Base-by-base conservation (phyloP, 345 rosid genomes). In the Lenwebbia sp. region DNA sequence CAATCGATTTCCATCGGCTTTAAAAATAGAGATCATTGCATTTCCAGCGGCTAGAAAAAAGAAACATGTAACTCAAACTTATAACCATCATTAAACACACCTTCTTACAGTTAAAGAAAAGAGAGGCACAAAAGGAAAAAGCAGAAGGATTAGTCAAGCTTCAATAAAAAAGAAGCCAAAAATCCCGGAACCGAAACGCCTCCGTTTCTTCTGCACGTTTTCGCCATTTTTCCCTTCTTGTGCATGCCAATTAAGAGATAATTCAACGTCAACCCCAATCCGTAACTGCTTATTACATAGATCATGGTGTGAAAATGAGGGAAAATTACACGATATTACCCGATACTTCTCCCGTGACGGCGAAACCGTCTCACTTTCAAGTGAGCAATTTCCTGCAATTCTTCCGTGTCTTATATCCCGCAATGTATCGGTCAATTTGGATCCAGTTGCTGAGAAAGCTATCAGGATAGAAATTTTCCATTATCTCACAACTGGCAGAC, bases 101-200 rank as follows among this genome's bases (percentile, higher is more conserved):
- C 40, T 62, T 28, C 40, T 62, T 62, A 14, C 40, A 14, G 74
- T 62, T 3, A 28, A 28, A 62, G 41, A 4, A 30, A 14, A 52
- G 19, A 51, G 17, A 13, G 53, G 5, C 15, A 14, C 14, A 51
- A 13, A 13, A 10, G 13, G 15, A 14, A 51, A 28, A 30, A 28
- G 75, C 75, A 62, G 75, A 28, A 28, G 75, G 41, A 30, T 62
- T 7, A 19, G 22, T 28, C 40, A 60, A 60, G 7, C 22, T 60
- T 28, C 40, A 28, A 60, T 60, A 1, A 6, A 60, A 13, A 60
- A 28, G 74, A 6, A 60, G 74, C 28, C 19, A 60, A 28, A 28
- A 60, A 28, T 60, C n/a, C 21, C 74, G 0, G 14, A 0, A 14
- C 74, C 6, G 0, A 60, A 0, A 60, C 1, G 14, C 37, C 2